Evolutionary conservation across 2,329 filamentous ascomycete genomes (phyloP), one percentile per base, ranked within the genome.

Genomic region (Penicillium sp.): DNA sequence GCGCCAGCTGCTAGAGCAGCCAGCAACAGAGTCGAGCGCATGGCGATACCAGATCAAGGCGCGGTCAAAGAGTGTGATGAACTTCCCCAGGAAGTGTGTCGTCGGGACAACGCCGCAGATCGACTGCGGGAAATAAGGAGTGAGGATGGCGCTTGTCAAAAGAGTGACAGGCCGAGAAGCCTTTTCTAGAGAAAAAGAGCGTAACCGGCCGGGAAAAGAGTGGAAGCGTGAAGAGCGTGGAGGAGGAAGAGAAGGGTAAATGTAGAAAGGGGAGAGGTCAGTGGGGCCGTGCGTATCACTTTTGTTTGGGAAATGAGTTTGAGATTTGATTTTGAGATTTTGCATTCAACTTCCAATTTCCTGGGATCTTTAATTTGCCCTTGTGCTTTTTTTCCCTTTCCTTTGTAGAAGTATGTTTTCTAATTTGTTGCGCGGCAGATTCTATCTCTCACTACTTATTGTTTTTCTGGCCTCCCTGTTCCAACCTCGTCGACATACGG

Each of bases 81-180:
- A 64, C 68, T 71, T 71, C 67, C 47, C 66, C 69, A 61, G 67
- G 68, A 71, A 71, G 66, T 60, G 54, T 47, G 24, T 38, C 29
- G 44, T 59, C 54, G 57, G 35, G 23, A 25, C 10, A 60, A 50
- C 24, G 40, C 50, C 49, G 62, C 68, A 71, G 67, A 65, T 68
- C 66, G 60, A 68, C 66, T 68, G 66, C 59, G 47, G 53, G 27
- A 28, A 28, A 15, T 50, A 55, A 55, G 23, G 54, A 61, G 53
- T 53, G 55, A 18, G 42, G 41, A 29, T 35, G 38, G 42, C 51
- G 53, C 50, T 48, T 49, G 41, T 50, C 47, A 63, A 68, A 66
- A 37, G 66, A 69, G 57, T 64, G 66, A 66, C 66, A 63, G 61
- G 60, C 66, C 56, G 45, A 42, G 50, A 40, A 60, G 61, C 61